These are phyloP conservation scores for Trypanosoma vivax DNA, from an alignment of 208 protist species.

Conservation along the genomic window DNA sequence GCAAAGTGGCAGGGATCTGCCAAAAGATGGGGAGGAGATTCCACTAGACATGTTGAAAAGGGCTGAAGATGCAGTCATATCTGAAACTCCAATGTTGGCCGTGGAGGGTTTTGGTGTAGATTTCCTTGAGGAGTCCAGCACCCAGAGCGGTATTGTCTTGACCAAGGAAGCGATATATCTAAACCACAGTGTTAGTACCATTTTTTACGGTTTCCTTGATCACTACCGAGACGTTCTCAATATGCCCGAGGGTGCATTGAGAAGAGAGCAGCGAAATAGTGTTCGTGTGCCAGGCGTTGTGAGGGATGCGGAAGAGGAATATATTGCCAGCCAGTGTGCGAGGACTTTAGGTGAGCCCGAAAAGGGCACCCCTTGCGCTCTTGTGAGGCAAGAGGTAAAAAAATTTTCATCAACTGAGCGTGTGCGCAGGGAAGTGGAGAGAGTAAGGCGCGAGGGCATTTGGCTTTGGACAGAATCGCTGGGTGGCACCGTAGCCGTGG, in stretches of 20 bases:
- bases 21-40: conserved; percentile 27
- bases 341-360: not conserved
- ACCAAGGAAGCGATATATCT: conserved; percentile 65
- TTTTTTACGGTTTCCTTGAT: conserved; percentile 33
- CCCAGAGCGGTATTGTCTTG: conserved; percentile 46
- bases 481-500: conserved; percentile 44
- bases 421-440: conserved; percentile 33
- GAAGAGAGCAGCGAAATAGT: not conserved
- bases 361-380: not conserved
- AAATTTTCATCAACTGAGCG: conserved; percentile 19
- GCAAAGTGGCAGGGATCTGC: not conserved
- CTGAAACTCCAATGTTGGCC: conserved; percentile 44
- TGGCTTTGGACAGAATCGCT: conserved; percentile 77
- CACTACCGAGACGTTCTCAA: conserved; percentile 32
- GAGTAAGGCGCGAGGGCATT: conserved; percentile 46
- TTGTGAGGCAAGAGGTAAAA: conserved; percentile 17
- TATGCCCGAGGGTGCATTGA: conserved; percentile 3
- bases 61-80: conserved; percentile 33
- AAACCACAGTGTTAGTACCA: conserved; percentile 50
- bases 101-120: conserved; percentile 62
- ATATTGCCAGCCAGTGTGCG: conserved; percentile 14
- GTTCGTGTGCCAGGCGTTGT: not conserved
- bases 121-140: conserved; percentile 63
- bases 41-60: conserved; percentile 26
- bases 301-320: conserved; percentile 7